phyloP scores from a whole-genome alignment of 1,139 yeast genomes.

The Taphrina deformans region DNA sequence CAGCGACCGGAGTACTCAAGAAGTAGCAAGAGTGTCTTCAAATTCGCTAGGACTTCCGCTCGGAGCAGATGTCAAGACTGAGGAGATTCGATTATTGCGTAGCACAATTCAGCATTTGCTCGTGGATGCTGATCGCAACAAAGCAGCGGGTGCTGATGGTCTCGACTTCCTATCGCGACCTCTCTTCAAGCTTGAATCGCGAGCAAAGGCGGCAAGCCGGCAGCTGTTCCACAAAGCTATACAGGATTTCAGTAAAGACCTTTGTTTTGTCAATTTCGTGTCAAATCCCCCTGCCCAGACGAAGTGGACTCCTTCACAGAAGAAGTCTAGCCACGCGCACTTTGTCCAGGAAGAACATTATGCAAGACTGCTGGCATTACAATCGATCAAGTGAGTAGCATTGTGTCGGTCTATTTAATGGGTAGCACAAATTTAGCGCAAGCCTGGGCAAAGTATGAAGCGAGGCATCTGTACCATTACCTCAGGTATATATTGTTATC shows the following conservation, averaged over 20 bases:
- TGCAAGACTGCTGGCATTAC: conserved; percentile 4
- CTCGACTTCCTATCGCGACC: neutral
- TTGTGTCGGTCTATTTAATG: too few relatives aligned
- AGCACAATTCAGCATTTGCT: neutral
- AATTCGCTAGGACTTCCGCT: neutral
- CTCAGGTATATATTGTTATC: too few relatives aligned
- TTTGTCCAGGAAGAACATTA: neutral
- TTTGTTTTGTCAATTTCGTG: neutral
- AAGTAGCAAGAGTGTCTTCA: neutral
- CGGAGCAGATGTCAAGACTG: neutral
- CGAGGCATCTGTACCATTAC: too few relatives aligned
- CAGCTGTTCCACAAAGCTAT: neutral
- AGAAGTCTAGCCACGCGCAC: neutral
- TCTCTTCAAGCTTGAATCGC: neutral
- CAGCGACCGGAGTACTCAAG: neutral
- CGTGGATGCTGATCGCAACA: neutral
- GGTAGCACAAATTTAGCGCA: too few relatives aligned
- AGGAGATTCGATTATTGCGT: neutral
- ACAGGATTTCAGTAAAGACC: neutral
- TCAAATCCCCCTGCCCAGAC: neutral
- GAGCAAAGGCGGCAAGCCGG: neutral
- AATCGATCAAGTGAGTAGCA: neutral
- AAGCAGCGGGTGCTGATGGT: neutral
- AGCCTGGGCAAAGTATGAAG: too few relatives aligned
- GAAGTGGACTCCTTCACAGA: neutral